Base-by-base conservation (phyloP, 1,284 basidiomycete genomes). In the Xerocomus amazonicus region DNA sequence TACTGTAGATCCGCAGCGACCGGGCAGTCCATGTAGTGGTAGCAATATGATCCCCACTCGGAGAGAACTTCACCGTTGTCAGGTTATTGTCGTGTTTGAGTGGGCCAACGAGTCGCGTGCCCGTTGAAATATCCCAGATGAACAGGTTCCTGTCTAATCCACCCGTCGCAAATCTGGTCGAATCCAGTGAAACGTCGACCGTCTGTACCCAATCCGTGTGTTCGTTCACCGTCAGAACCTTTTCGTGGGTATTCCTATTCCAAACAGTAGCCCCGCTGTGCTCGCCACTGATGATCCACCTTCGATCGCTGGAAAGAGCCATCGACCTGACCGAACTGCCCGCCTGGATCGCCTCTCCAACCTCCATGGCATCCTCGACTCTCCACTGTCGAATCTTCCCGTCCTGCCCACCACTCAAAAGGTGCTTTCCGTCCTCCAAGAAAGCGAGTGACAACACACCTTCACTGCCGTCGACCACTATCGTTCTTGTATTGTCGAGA, bases 251-350 rank as follows among this genome's bases (percentile, higher is more conserved):
- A 16, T 39, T 35, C 10, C 39, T 29, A 27, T 55, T 26, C 54
- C 54, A 55, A 14, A 55, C 29, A 12, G 32, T 44, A 14, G 29
- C 27, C 3, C 41, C 32, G 5, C 16, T 48, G 38, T 29, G 35
- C 33, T 19, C 45, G 34, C 49, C 45, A 23, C 43, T 48, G 4
- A 43, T 38, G 10, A 56, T 13, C 36, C 29, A 39, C 32, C 32
- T 48, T 8, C 49, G 53, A 42, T 55, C 42, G 8, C 35, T 17
- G 12, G 53, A 55, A 1, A 50, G 23, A 6, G 37, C 48, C 9
- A 42, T 36, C 7, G 32, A 32, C 14, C 39, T 13, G 17, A 44
- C 42, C 12, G 19, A 27, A 12, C n/a, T 36, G 6, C 34, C 14
- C 23, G 28, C 26, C 29, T 23, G 34, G 10, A 36, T 42, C 17